Percentiles rank a stretch among this genome's conserved stretches.
Evolutionary conservation across 1,284 basidiomycete species (phyloP).

Genomic region (Gomphus sp.): DNA sequence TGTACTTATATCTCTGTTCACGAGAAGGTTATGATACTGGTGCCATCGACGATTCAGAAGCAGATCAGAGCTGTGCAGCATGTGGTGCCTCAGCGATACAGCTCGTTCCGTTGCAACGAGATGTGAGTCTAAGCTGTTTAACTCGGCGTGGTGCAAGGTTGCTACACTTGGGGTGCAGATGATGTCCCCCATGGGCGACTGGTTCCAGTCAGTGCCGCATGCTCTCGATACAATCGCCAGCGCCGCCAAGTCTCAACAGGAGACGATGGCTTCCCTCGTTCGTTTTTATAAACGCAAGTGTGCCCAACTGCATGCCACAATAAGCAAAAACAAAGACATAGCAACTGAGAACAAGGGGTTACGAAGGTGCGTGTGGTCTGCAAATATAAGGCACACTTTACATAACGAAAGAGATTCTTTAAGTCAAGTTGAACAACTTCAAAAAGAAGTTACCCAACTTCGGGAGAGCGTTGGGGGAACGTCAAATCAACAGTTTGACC

Average conservation of each 20-base stretch:
- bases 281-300: conserved; percentile 47
- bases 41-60: conserved; percentile 29
- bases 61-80: conserved; percentile 59
- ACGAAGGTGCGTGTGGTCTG: conserved; percentile 36
- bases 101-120: conserved; percentile 57
- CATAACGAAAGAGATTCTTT: not conserved
- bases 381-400: not conserved
- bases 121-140: conserved; percentile 36
- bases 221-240: conserved; percentile 53
- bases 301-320: conserved; percentile 39
- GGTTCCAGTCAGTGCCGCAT: conserved; percentile 59
- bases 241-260: conserved; percentile 72
- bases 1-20: not conserved
- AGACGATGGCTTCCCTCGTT: conserved; percentile 58
- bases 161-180: conserved; percentile 33
- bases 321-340: conserved; percentile 34
- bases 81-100: conserved; percentile 58
- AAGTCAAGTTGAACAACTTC: conserved; percentile 44
- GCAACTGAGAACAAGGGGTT: conserved; percentile 35
- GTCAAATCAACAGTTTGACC: conserved; percentile 12
- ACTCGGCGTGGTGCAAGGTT: not conserved
- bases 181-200: conserved; percentile 67
- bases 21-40: not conserved
- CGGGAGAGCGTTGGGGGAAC: conserved; percentile 20
- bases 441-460: conserved; percentile 38